Base-by-base conservation (phyloP, 352 stramenopile genomes). In the Globisporangium middletonii region DNA sequence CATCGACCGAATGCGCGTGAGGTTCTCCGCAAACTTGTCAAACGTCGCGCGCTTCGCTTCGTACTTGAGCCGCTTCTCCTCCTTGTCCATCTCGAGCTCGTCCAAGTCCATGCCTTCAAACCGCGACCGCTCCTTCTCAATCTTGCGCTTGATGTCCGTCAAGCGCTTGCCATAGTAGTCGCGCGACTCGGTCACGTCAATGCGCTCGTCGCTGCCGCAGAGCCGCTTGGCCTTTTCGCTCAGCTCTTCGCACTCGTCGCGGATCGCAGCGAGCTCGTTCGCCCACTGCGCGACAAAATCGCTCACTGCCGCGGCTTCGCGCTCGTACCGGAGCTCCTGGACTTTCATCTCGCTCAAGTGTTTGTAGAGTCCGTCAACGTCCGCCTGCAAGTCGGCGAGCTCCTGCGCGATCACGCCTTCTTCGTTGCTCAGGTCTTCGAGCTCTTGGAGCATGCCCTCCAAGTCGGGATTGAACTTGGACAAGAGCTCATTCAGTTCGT, bases 51-150 rank as follows among this genome's bases (percentile, higher is more conserved):
- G 81, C 61, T 94, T 92, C 41, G 67, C 77, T 26, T 67, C 57
- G 50, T 76, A 91, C 69, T 94, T 91, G 45, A 84, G 55, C 9
- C 65, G 67, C 57, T 90, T 94, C 26, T 82, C 73, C 55, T 91
- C 77, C 63, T 86, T 73, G 57, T 94, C 84, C 54, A 88, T 59
- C 15, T 69, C 65, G n/a, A 94, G 60, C 33, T 94, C 82, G 26
- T 72, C 68, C 27, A 94, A 61, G 48, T 94, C 80, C 84, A 94
- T 94, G 30, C 83, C 79, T 63, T 89, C 71, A 63, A 92, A 94
- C 6, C 80, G 72, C 43, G 65, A 74, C 16, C 83, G 83, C 59
- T 94, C 84, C 38, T 75, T 70, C 42, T 89, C 77, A 48, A 92
- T 89, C 52, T 89, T 80, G 47, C 64, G 74, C 61, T 88, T 84